phyloP scores from a whole-genome alignment of 2,329 filamentous ascomycete genomes.

The Pseudocercospora musae region DNA sequence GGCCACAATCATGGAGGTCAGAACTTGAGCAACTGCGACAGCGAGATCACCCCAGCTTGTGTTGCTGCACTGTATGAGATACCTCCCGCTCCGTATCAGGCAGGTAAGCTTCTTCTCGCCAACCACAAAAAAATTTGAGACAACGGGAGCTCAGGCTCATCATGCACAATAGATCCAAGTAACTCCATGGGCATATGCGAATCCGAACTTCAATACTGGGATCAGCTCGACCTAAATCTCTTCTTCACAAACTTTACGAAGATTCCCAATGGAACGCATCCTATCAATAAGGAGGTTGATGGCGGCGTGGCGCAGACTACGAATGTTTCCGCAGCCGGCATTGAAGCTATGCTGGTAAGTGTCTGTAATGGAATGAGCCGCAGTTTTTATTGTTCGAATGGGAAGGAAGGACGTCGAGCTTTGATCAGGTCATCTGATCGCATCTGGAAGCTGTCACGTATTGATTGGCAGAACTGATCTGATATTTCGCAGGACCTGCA shows the following conservation, averaged over 20 bases:
- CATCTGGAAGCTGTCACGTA: no score
- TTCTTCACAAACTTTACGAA: slow-evolving; percentile 37
- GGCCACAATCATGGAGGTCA: background rate
- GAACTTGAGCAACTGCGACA: slow-evolving; percentile 10
- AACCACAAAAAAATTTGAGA: no score
- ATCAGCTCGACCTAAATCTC: slow-evolving; percentile 29
- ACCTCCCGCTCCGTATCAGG: slow-evolving; percentile 19
- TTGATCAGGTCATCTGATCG: no score
- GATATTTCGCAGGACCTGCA: slow-evolving; percentile 40
- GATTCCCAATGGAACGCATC: slow-evolving; percentile 18
- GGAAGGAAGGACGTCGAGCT: no score
- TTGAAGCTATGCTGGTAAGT: slow-evolving; percentile 42
- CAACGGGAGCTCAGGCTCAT: no score
- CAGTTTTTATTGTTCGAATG: no score
- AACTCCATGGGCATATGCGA: slow-evolving; percentile 20
- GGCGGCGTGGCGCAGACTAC: slow-evolving; percentile 36
- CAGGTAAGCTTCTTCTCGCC: no score
- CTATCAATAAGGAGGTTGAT: slow-evolving; percentile 27
- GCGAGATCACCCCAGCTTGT: slow-evolving; percentile 41
- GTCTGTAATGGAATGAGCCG: no score
- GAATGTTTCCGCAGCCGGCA: slow-evolving; percentile 29
- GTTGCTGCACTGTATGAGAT: slow-evolving; percentile 45
- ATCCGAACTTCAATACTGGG: slow-evolving; percentile 17
- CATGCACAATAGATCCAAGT: slow-evolving; percentile 1
- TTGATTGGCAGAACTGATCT: no score